Base-by-base conservation (phyloP, 2,329 filamentous ascomycete species). In the Neonectria sp. region DNA sequence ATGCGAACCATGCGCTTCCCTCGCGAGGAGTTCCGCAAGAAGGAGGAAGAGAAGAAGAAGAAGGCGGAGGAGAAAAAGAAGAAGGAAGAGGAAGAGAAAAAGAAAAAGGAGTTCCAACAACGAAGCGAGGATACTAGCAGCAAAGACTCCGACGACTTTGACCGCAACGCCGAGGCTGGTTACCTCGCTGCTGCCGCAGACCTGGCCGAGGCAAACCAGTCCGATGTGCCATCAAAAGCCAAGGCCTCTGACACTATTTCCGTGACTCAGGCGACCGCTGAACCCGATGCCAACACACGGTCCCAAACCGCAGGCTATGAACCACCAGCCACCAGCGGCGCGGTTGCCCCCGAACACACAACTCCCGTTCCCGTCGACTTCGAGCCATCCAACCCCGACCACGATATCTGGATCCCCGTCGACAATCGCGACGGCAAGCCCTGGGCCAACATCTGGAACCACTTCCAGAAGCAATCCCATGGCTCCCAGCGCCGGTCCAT, bases 1-100 rank as follows among this genome's bases (percentile, higher is more conserved):
- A 97, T 99, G 93, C 90, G 95, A 63, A 93, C 91, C 7, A 88
- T 97, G 60, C 86, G 93, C 72, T 86, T 85, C 71, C 82, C 90
- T 7, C 78, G 77, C 33, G 75, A 79, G 58, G 76, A 81, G 27
- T 78, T 82, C 31, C 80, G 80, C 83, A 69, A 84, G 75, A 68
- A 80, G 73, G 73, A 77, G 56, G n/a, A 7, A 40, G 65, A 76
- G 33, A 68, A 71, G 37, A 63, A 71, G 52, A 66, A 67, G 13
- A 65, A 73, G 45, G 60, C 69, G 40, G 69, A 67, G 21, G 43
- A 71, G 24, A 63, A 68, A 31, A 69, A 70, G 46, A 68, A 24
- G 51, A 37, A 69, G 60, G 53, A 61, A 9, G 17, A 57, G 12
- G 68, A 73, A 35, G 60, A 69, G 37, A 43, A 64, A 6, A 53